Percentiles rank a stretch among this genome's conserved stretches.
phyloP scores from a whole-genome alignment of 2,329 filamentous ascomycete species.

The Davidsoniella australis region DNA sequence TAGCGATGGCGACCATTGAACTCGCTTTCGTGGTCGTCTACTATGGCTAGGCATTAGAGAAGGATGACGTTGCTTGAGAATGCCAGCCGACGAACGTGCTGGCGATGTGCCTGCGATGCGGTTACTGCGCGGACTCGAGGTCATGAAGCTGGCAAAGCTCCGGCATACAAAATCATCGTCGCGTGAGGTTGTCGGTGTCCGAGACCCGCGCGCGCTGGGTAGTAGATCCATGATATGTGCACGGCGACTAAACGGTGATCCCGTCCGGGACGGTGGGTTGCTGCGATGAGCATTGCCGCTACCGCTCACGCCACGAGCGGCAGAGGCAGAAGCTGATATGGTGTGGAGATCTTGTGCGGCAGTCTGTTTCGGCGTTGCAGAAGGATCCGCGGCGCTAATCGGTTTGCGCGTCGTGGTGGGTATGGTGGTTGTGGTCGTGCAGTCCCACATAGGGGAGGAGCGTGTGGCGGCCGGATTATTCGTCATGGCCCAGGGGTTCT shows the following conservation, averaged over 20 bases:
- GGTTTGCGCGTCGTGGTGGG: neutral
- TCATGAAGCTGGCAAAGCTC: conserved; percentile 12
- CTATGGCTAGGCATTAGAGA: neutral
- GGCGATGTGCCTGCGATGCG: neutral
- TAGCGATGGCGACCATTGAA: conserved; percentile 22
- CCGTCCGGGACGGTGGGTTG: neutral
- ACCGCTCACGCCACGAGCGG: neutral
- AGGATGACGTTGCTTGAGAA: conserved; percentile 4
- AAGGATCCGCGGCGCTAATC: neutral
- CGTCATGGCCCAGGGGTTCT: conserved; percentile 10
- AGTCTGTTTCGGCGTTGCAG: neutral
- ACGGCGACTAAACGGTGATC: neutral
- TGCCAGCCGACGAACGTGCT: conserved; percentile 1
- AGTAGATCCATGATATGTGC: conserved; percentile 10
- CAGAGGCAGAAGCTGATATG: neutral
- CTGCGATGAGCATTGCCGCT: neutral
- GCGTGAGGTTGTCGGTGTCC: neutral
- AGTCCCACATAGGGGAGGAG: neutral
- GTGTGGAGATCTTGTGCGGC: neutral
- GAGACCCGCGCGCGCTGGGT: conserved; percentile 1
- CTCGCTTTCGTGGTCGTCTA: conserved; percentile 16
- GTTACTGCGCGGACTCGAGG: neutral
- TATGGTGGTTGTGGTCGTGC: neutral
- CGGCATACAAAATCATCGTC: conserved; percentile 10
- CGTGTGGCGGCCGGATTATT: neutral